Conservation (phyloP, 257 asterid genomes). For the Przewalskia tangutica region DNA sequence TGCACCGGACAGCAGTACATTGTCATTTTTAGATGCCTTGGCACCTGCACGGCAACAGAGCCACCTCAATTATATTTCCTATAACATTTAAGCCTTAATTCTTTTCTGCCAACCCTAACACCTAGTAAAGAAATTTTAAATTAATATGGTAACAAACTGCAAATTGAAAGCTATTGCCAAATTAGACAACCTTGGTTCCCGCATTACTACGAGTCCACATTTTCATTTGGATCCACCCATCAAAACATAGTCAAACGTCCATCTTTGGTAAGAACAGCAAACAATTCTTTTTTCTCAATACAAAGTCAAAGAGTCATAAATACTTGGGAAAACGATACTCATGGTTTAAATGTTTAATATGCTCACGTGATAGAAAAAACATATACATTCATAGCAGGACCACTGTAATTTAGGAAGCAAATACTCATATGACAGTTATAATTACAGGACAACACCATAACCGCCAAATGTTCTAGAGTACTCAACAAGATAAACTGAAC, state of each 20-base stretch:
- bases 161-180: background rate
- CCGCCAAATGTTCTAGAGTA: background rate
- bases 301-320: background rate
- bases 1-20: conserved; percentile 23
- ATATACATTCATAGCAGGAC: background rate
- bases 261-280: background rate
- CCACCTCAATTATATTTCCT: background rate
- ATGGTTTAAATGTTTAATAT: background rate
- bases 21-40: conserved; percentile 29
- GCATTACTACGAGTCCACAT: background rate
- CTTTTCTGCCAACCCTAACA: background rate
- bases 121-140: background rate
- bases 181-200: background rate
- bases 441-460: background rate
- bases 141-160: background rate
- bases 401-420: background rate
- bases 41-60: conserved; percentile 31
- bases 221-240: background rate
- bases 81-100: background rate
- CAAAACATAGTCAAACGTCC: background rate
- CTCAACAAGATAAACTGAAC: background rate
- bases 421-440: background rate
- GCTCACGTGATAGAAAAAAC: background rate
- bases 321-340: background rate
- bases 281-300: background rate